Conservation (phyloP, 352 stramenopile genomes). For the Phytophthora ohioensis region DNA sequence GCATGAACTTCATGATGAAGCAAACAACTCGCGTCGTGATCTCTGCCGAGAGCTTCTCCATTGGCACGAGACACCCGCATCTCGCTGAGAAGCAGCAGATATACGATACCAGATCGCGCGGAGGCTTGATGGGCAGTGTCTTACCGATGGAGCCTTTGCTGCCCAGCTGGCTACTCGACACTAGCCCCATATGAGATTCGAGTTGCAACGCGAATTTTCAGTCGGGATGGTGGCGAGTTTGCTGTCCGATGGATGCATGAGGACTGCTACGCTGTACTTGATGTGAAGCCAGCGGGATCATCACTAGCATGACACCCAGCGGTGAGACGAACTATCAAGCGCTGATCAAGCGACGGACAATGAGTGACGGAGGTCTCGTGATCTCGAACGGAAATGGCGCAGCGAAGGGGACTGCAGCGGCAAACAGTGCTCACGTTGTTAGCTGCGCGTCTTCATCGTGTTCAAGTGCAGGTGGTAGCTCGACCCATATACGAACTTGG, state of each 20-base stretch:
- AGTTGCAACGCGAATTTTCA: slow-evolving; percentile 29
- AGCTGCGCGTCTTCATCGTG: slow-evolving; percentile 22
- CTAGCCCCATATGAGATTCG: slow-evolving; percentile 28
- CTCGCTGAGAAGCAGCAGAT: slow-evolving; percentile 28
- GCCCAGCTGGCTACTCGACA: slow-evolving; percentile 26
- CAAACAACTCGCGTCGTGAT: slow-evolving; percentile 8
- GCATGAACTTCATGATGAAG: slow-evolving; percentile 1
- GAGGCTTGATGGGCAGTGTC: slow-evolving; percentile 6
- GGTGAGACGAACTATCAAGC: background rate
- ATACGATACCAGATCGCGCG: slow-evolving; percentile 9
- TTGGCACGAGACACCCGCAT: slow-evolving; percentile 16
- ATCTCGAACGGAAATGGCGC: slow-evolving; percentile 8
- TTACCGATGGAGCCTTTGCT: slow-evolving; percentile 13
- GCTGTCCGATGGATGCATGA: slow-evolving; percentile 11
- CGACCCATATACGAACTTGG: slow-evolving; percentile 13
- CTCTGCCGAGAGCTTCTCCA: slow-evolving; percentile 27
- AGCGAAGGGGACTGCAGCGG: slow-evolving; percentile 6
- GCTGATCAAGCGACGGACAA: slow-evolving; percentile 9
- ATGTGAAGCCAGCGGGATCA: slow-evolving; percentile 2
- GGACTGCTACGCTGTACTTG: background rate
- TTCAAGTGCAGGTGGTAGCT: slow-evolving; percentile 34
- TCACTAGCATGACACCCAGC: background rate
- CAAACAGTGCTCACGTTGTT: slow-evolving; percentile 10
- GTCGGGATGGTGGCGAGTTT: slow-evolving; percentile 10
- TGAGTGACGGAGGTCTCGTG: slow-evolving; percentile 10